phyloP scores from a whole-genome alignment of 116 monocot genomes.

The Trichopus zeylanicus region DNA sequence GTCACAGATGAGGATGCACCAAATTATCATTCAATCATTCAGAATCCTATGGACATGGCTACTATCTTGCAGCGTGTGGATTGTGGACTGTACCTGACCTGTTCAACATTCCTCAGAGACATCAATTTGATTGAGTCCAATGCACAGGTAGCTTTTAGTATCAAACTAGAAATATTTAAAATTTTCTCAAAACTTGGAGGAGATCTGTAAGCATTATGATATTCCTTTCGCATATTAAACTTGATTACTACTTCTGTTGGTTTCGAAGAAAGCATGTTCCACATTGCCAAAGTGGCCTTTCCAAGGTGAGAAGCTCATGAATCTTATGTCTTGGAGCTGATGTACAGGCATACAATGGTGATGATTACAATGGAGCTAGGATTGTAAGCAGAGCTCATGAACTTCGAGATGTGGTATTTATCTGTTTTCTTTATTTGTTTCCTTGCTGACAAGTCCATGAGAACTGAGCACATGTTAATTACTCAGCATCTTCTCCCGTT shows the following conservation, averaged over 20 bases:
- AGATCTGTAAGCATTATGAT: too few species aligned
- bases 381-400: constrained; percentile 97
- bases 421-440: constrained; percentile 2
- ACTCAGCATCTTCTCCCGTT: background rate
- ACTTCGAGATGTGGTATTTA: constrained; percentile 83
- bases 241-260: too few species aligned
- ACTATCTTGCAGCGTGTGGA: constrained; percentile 89
- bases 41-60: constrained; percentile 94
- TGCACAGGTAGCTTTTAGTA: constrained; percentile 59
- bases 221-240: too few species aligned
- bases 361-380: constrained; percentile 86
- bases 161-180: too few species aligned
- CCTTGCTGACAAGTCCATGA: background rate
- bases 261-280: too few species aligned
- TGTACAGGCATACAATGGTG: constrained; percentile 68
- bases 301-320: too few species aligned
- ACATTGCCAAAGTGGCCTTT: too few species aligned
- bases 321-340: background rate
- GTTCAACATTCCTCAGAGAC: constrained; percentile 61
- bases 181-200: too few species aligned
- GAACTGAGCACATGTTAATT: background rate
- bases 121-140: constrained; percentile 83
- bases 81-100: constrained; percentile 68
- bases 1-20: constrained; percentile 90
- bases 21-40: constrained; percentile 78